These are phyloP conservation scores for Gyromitra esculenta DNA, from an alignment of 2,329 filamentous ascomycete genomes.

Conservation along the genomic window DNA sequence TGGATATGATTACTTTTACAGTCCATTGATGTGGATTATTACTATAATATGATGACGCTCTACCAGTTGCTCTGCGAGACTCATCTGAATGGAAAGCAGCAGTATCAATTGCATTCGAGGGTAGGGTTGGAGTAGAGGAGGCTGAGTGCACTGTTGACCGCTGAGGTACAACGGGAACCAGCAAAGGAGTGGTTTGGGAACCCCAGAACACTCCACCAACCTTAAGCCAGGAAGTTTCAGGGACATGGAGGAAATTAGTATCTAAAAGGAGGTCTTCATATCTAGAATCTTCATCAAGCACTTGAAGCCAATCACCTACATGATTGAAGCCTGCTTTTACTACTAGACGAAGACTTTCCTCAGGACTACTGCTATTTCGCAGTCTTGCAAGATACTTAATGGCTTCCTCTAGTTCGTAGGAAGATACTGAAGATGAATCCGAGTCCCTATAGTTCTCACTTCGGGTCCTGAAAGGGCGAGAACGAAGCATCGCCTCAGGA, in stretches of 20 bases:
- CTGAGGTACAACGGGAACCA: conserved; percentile 37
- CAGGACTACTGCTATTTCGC: conserved; percentile 65
- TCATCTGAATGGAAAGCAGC: conserved; percentile 34
- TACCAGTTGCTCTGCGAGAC: conserved; percentile 35
- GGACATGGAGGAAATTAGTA: conserved; percentile 64
- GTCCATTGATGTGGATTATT: conserved; percentile 68
- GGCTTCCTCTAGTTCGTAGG: conserved; percentile 65
- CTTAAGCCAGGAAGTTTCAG: conserved; percentile 70
- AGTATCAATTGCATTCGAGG: conserved; percentile 33
- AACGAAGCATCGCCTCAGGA: conserved; percentile 42
- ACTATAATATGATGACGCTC: conserved; percentile 37
- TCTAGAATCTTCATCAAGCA: conserved; percentile 59
- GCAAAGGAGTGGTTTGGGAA: conserved; percentile 64
- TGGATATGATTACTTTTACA: conserved; percentile 73
- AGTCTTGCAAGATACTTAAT: conserved; percentile 71
- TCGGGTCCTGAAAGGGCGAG: conserved; percentile 43
- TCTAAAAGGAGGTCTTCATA: conserved; percentile 69
- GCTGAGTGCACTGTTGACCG: conserved; percentile 60
- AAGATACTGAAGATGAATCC: conserved; percentile 33
- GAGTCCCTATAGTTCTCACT: conserved; percentile 47
- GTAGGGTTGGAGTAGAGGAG: conserved; percentile 41
- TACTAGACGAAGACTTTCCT: conserved; percentile 67
- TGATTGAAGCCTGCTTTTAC: conserved; percentile 66
- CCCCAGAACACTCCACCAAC: conserved; percentile 71
- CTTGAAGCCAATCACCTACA: conserved; percentile 66